Evolutionary conservation across 352 stramenopile species (phyloP).

Genomic region (Globisporangium carolinianum): DNA sequence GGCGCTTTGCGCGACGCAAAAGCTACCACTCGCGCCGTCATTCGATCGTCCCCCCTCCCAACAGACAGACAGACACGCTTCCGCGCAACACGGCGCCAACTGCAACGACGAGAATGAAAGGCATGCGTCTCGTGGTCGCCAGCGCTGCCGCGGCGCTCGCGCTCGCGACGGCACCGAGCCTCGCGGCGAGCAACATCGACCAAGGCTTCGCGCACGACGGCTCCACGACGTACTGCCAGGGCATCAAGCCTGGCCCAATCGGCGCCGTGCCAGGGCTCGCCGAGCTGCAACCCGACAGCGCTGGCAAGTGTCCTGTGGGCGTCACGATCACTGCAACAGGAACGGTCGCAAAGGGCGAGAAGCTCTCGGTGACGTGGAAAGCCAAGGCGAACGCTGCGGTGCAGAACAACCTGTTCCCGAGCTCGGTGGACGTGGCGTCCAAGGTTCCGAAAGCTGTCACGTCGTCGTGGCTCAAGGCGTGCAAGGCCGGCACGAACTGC

Average conservation of each 20-base stretch:
- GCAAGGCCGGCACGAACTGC: slow-evolving; percentile 62
- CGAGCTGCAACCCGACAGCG: slow-evolving; percentile 35
- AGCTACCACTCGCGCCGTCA: no score
- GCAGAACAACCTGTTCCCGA: slow-evolving; percentile 52
- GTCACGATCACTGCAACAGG: slow-evolving; percentile 31
- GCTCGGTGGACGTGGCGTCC: slow-evolving; percentile 39
- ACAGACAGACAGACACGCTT: no score
- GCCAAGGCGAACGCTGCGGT: slow-evolving; percentile 25
- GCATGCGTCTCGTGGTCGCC: not conserved
- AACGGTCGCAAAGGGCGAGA: slow-evolving; percentile 43
- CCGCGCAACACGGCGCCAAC: no score
- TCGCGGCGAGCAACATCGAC: slow-evolving; percentile 40
- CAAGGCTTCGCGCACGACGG: slow-evolving; percentile 57
- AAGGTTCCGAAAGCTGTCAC: slow-evolving; percentile 26
- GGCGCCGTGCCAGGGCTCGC: slow-evolving; percentile 36
- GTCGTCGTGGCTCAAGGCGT: slow-evolving; percentile 45
- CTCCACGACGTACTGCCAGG: slow-evolving; percentile 69
- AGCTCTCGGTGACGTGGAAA: slow-evolving; percentile 47
- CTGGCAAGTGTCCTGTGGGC: slow-evolving; percentile 48
- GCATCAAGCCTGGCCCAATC: slow-evolving; percentile 16
- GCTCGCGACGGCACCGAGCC: not conserved
- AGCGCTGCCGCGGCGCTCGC: slow-evolving; percentile 3
- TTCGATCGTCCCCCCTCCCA: no score
- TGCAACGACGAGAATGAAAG: slow-evolving; percentile 1
- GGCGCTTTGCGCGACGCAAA: no score